Base-by-base conservation (phyloP, 352 stramenopile species). In the Phytophthora nicotianae region DNA sequence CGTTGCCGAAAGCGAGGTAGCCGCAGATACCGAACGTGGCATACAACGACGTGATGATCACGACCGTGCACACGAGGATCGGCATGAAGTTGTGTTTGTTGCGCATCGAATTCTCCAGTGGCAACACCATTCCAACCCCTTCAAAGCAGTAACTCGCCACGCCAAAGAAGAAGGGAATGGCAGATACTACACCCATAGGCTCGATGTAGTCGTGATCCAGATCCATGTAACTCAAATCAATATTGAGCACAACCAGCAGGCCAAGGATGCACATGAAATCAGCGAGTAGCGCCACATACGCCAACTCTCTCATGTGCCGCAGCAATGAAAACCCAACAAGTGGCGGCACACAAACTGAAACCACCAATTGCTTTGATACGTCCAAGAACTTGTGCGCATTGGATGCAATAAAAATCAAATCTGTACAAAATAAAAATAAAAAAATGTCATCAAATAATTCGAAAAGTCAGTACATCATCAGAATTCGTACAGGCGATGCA, bases 81-180 rank as follows among this genome's bases (percentile, higher is more conserved):
- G 58, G 62, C 43, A 72, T 78, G 58, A 98, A 98, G 38, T 86
- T 72, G 5, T 70, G 26, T 61, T 86, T 83, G 63, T 96, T 76
- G 27, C 78, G 68, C 72, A 91, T 94, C n/a, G 82, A 91, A 37
- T 89, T 88, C 62, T 97, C 86, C n/a, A 98, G 66, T 27, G 81
- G 83, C 8, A 98, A 63, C 47, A 97, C 88, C 67, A 98, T 84
- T 10, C 88, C 90, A 9, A 97, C 87, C 3, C 91, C 90, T 73
- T 97, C 89, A 58, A 97, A 96, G 38, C 82, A 96, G 70, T 97
- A 98, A 50, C 91, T 90, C 13, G 89, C 85, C 38, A 98, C 77
- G 11, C 81, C 85, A 48, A 95, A 94, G 53, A 97, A 95, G 70
- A 96, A 97, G 7, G 93, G 74, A 4, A 97, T 57, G 26, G 74